Conservation (phyloP, 257 asterid genomes). For the Przewalskia tangutica region DNA sequence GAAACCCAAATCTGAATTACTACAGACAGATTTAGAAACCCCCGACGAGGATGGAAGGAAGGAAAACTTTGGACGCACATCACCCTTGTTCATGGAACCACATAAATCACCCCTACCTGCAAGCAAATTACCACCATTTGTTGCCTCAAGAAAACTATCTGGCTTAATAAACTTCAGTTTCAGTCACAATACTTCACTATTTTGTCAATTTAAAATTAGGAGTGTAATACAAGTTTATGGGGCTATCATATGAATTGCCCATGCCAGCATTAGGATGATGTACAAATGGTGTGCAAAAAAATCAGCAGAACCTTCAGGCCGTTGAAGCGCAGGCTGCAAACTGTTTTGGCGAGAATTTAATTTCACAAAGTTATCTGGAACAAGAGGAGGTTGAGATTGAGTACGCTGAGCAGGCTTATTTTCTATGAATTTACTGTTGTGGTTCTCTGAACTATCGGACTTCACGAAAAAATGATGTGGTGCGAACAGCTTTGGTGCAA, state of each 20-base stretch:
- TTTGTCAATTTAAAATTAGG: neutral
- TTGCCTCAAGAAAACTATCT: neutral
- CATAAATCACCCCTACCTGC: neutral
- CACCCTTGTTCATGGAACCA: slow-evolving; percentile 1
- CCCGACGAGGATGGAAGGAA: slow-evolving; percentile 1
- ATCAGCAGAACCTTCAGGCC: neutral
- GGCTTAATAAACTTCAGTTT: neutral
- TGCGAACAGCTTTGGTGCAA: slow-evolving; percentile 15
- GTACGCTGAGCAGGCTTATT: slow-evolving; percentile 6
- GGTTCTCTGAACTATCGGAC: slow-evolving; percentile 8
- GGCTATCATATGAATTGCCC: neutral
- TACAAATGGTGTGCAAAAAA: slow-evolving; percentile 1
- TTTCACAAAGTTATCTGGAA: neutral
- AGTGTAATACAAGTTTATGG: neutral
- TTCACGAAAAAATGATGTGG: slow-evolving; percentile 26
- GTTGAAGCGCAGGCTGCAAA: neutral
- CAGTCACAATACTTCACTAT: neutral
- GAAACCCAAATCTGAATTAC: slow-evolving; percentile 8
- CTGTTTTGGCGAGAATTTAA: neutral
- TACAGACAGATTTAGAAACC: neutral
- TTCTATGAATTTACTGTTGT: slow-evolving; percentile 7
- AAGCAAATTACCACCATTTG: neutral
- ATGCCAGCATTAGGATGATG: slow-evolving; percentile 5
- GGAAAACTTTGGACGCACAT: neutral
- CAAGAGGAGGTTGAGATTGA: neutral